Conservation (phyloP, 306 rosid genomes). For the Vachellia pachyceras region DNA sequence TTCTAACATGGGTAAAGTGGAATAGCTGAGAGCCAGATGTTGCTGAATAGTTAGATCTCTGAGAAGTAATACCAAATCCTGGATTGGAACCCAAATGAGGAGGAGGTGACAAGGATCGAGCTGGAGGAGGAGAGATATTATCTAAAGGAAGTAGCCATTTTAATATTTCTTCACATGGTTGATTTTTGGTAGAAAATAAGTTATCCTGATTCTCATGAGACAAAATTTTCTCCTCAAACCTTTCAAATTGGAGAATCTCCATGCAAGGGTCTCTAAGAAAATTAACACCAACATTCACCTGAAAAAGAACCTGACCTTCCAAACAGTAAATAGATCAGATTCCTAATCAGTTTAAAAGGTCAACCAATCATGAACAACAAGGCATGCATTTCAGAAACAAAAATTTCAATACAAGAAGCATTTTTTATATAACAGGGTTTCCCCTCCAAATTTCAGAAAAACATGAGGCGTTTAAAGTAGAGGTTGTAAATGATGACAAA, state of each 20-base stretch:
- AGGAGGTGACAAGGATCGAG: conserved; percentile 66
- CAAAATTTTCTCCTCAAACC: conserved; percentile 55
- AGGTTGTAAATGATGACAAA: conserved; percentile 2
- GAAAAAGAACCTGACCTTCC: conserved; percentile 99
- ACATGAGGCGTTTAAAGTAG: conserved; percentile 21
- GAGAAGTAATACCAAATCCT: conserved; percentile 64
- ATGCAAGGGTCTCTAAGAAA: conserved; percentile 78
- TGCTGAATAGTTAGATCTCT: conserved; percentile 54
- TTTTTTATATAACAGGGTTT: conserved; percentile 23
- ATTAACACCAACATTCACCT: conserved; percentile 77
- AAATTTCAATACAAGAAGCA: conserved; percentile 1
- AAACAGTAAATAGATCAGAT: conserved; percentile 64
- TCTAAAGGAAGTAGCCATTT: conserved; percentile 95
- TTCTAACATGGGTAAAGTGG: conserved; percentile 75
- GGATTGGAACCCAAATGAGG: conserved; percentile 57
- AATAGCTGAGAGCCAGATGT: conserved; percentile 75
- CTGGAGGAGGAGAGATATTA: conserved; percentile 55
- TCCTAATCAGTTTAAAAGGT: conserved; percentile 41
- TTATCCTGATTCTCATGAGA: conserved; percentile 50
- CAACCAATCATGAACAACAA: conserved; percentile 34
- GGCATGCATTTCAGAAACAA: conserved; percentile 31
- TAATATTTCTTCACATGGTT: conserved; percentile 79
- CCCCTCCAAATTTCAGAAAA: conserved; percentile 27
- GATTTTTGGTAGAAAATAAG: conserved; percentile 54
- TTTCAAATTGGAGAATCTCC: conserved; percentile 96